A percentile compares a stretch with the other conserved stretches of the same genome.
These are phyloP conservation scores for Kodamaea suecica DNA, from an alignment of 1,139 yeast genomes.

Conservation along the genomic window DNA sequence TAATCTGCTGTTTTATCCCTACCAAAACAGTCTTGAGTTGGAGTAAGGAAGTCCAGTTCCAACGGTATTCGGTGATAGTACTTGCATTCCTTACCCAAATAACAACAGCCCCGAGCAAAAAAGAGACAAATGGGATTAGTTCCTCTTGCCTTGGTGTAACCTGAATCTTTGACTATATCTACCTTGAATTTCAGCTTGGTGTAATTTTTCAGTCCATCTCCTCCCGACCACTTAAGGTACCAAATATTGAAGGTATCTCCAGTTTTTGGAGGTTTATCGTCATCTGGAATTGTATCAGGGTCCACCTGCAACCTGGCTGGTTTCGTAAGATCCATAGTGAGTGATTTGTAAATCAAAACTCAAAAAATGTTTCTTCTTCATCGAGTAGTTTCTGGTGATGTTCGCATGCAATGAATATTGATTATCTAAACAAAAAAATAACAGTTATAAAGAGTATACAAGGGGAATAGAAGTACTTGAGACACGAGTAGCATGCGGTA, in stretches of 20 bases:
- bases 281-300: constrained; percentile 57
- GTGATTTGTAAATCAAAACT: too few relatives aligned
- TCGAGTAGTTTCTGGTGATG: too few relatives aligned
- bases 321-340: constrained; percentile 2
- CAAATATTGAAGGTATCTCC: constrained; percentile 82
- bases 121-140: constrained; percentile 64
- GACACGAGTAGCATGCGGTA: too few relatives aligned
- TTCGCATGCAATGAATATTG: too few relatives aligned
- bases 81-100: constrained; percentile 69
- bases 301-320: constrained; percentile 68
- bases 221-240: constrained; percentile 84
- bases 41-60: constrained; percentile 44
- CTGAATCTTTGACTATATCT: constrained; percentile 61
- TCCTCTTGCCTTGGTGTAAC: constrained; percentile 66
- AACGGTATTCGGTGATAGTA: constrained; percentile 77
- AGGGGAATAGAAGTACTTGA: too few relatives aligned
- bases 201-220: constrained; percentile 45
- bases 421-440: too few relatives aligned
- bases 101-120: constrained; percentile 88
- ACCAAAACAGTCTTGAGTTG: constrained; percentile 88
- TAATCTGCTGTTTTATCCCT: constrained; percentile 80
- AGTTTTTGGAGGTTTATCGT: constrained; percentile 72
- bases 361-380: too few relatives aligned
- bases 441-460: too few relatives aligned
- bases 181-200: constrained; percentile 51